phyloP scores from a whole-genome alignment of 345 rosid genomes.

The Citrus sp. region DNA sequence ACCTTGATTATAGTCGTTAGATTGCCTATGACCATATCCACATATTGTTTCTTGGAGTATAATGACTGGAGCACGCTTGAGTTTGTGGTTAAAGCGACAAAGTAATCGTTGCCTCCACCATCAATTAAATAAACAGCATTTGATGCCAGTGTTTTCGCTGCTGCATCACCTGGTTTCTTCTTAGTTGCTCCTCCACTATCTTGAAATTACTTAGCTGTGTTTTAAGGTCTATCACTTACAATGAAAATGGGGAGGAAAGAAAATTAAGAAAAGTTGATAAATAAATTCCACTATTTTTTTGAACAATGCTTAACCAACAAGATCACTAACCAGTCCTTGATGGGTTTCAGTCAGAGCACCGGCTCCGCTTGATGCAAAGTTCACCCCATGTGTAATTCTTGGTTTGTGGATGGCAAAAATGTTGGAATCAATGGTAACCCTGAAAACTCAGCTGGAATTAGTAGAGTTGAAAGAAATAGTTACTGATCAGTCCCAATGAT shows the following conservation, averaged over 20 bases:
- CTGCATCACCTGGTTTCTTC: constrained; percentile 27
- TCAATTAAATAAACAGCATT: constrained; percentile 38
- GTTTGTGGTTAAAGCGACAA: background rate
- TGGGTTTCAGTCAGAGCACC: constrained; percentile 13
- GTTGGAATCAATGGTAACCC: constrained; percentile 8
- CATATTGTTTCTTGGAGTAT: background rate
- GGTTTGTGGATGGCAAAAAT: background rate
- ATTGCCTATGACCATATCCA: constrained; percentile 17
- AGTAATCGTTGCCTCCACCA: constrained; percentile 28
- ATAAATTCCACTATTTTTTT: background rate
- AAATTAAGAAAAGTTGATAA: background rate
- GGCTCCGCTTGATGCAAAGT: constrained; percentile 26
- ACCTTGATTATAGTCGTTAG: constrained; percentile 19
- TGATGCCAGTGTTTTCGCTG: constrained; percentile 24
- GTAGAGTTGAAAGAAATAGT: background rate
- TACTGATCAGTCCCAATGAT: background rate
- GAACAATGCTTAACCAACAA: background rate
- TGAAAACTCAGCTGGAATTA: constrained; percentile 19
- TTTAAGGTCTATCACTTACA: constrained; percentile 31
- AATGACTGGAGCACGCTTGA: background rate
- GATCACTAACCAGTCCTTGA: constrained; percentile 1
- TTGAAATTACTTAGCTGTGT: constrained; percentile 38
- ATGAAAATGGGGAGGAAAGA: background rate
- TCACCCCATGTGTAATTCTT: constrained; percentile 16
- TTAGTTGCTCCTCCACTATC: constrained; percentile 24